A percentile compares a stretch with the other conserved stretches of the same genome.
These are phyloP conservation scores for Hypoxylon perforatum DNA, from an alignment of 495 filamentous ascomycete species.

Conservation along the genomic window DNA sequence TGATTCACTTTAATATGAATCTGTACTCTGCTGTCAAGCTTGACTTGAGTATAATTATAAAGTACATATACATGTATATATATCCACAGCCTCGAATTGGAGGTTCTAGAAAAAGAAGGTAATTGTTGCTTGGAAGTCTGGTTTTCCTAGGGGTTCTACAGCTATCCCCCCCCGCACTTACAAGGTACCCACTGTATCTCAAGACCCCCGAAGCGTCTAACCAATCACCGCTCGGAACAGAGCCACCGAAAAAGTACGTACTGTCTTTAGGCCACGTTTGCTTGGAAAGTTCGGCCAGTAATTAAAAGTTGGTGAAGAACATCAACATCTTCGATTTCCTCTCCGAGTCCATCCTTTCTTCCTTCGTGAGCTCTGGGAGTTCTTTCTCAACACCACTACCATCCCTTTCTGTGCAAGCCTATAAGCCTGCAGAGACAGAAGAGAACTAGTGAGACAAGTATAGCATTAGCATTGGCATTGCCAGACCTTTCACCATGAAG, in stretches of 20 bases:
- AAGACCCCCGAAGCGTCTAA: constrained; percentile 19
- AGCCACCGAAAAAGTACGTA: constrained; percentile 39
- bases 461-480: constrained; percentile 23
- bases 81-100: constrained; percentile 6
- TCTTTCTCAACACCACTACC: constrained; percentile 43
- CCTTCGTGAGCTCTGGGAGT: constrained; percentile 57
- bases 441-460: constrained; percentile 27
- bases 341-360: constrained; percentile 40
- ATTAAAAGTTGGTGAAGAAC: constrained; percentile 43
- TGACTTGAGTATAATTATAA: background rate
- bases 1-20: background rate
- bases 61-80: constrained; percentile 4
- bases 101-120: constrained; percentile 9
- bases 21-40: background rate
- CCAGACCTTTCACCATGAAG: constrained; percentile 65
- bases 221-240: constrained; percentile 35
- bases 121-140: too few relatives aligned
- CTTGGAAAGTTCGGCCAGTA: constrained; percentile 41
- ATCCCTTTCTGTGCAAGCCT: constrained; percentile 16
- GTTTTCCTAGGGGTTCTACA: constrained; percentile 36
- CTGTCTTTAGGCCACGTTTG: constrained; percentile 44
- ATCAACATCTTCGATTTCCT: constrained; percentile 30
- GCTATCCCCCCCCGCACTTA: constrained; percentile 18
- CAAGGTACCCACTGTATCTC: constrained; percentile 15
- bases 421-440: constrained; percentile 24